Conservation (phyloP, 257 asterid genomes). For the Solanum tarapatanum region DNA sequence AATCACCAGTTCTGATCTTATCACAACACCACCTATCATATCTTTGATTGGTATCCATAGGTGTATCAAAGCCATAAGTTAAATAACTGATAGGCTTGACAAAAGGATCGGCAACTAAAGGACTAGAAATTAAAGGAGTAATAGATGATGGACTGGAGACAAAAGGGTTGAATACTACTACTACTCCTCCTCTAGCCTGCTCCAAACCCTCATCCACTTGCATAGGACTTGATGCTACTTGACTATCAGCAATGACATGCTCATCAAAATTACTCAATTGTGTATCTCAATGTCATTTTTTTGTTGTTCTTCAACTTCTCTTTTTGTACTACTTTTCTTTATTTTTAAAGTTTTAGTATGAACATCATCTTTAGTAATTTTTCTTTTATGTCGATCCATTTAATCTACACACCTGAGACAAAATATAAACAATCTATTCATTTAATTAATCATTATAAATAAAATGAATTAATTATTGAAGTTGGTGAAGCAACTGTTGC, state of each 20-base stretch:
- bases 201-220: background rate
- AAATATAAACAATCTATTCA: too few relatives aligned
- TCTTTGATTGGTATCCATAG: background rate
- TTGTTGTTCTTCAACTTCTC: too few relatives aligned
- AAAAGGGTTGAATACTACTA: too few relatives aligned
- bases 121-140: too few relatives aligned
- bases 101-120: background rate
- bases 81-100: too few relatives aligned
- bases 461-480: background rate
- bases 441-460: too few relatives aligned
- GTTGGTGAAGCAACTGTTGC: background rate
- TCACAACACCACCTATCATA: too few relatives aligned
- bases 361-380: background rate
- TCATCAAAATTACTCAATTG: too few relatives aligned
- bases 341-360: background rate
- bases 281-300: too few relatives aligned
- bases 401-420: background rate
- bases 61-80: background rate
- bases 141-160: too few relatives aligned
- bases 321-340: background rate
- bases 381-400: background rate
- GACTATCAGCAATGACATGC: background rate
- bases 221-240: background rate
- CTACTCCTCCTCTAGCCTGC: background rate
- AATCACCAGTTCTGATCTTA: too few relatives aligned